Conservation (phyloP, 768 basidiomycete species). For the Floccularia luteovirens region DNA sequence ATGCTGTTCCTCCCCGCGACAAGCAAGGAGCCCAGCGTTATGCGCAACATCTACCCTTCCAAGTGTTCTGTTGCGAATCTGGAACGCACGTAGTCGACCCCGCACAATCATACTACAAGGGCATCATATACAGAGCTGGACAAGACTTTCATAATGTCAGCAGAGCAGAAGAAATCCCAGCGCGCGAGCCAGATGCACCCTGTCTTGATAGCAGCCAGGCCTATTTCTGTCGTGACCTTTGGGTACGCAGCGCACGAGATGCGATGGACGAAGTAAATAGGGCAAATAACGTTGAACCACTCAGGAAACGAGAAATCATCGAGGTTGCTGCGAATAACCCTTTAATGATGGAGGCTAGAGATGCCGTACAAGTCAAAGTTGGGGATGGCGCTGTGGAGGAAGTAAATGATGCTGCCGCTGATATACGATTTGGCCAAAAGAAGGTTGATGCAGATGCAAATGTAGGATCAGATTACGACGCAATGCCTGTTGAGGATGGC, state of each 20-base stretch:
- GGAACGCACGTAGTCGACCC: constrained; percentile 98
- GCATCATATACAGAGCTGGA: constrained; percentile 79
- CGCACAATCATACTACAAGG: constrained; percentile 90
- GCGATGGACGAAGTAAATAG: constrained; percentile 55
- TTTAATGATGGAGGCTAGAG: constrained; percentile 21
- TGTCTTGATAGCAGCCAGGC: constrained; percentile 96
- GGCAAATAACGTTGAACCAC: constrained; percentile 24
- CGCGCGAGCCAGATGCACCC: constrained; percentile 68
- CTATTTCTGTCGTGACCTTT: constrained; percentile 97
- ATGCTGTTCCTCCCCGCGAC: constrained; percentile 91
- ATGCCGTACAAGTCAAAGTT: constrained; percentile 23
- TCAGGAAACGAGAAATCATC: constrained; percentile 20
- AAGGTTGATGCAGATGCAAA: constrained; percentile 66
- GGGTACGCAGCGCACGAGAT: constrained; percentile 82
- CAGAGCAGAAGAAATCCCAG: constrained; percentile 41
- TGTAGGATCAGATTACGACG: constrained; percentile 83
- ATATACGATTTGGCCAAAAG: constrained; percentile 18
- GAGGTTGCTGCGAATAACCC: constrained; percentile 27
- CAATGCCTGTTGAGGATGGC: constrained; percentile 64
- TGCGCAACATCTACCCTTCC: constrained; percentile 90
- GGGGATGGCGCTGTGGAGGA: constrained; percentile 22
- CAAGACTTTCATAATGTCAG: constrained; percentile 76
- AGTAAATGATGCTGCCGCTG: constrained; percentile 22
- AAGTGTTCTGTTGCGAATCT: constrained; percentile 98
- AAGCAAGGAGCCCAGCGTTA: constrained; percentile 75